phyloP scores from a whole-genome alignment of 345 rosid genomes.

The Corymbia maculata region DNA sequence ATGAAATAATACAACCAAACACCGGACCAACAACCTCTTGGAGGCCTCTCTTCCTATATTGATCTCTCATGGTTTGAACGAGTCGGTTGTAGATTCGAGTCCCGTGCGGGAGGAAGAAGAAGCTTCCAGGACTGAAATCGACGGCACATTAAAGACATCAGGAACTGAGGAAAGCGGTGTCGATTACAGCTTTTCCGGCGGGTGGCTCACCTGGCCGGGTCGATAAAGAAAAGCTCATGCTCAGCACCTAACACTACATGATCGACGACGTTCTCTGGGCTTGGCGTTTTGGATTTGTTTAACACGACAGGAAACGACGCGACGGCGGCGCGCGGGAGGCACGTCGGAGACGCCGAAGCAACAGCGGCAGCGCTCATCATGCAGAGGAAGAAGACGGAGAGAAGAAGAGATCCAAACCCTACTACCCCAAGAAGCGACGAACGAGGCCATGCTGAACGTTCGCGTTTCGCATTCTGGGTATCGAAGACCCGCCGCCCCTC shows the following conservation, averaged over 20 bases:
- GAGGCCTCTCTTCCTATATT: slow-evolving; percentile 77
- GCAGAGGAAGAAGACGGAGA: too few species aligned
- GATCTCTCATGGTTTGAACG: slow-evolving; percentile 52
- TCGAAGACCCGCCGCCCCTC: too few species aligned
- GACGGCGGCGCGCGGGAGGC: too few species aligned
- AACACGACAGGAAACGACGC: accelerated
- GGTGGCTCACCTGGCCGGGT: slow-evolving; percentile 10
- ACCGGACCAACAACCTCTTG: slow-evolving; percentile 43
- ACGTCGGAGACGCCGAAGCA: too few species aligned
- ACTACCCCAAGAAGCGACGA: too few species aligned
- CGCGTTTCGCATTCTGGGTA: too few species aligned
- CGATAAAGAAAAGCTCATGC: slow-evolving; percentile 87
- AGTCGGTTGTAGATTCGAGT: slow-evolving; percentile 78
- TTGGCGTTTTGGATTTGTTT: accelerated
- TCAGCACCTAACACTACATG: slow-evolving; percentile 73
- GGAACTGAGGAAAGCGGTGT: background rate
- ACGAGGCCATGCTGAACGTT: too few species aligned
- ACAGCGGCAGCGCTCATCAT: too few species aligned
- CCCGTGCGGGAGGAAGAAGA: slow-evolving; percentile 89
- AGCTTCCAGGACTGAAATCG: slow-evolving; percentile 83
- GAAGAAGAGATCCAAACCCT: too few species aligned
- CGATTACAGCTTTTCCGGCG: slow-evolving; percentile 27
- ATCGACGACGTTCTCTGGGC: slow-evolving; percentile 2
- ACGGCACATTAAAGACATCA: background rate
- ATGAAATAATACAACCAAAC: background rate